Conservation (phyloP, 164 flowering plant genomes). For the Echeveria elegans region DNA sequence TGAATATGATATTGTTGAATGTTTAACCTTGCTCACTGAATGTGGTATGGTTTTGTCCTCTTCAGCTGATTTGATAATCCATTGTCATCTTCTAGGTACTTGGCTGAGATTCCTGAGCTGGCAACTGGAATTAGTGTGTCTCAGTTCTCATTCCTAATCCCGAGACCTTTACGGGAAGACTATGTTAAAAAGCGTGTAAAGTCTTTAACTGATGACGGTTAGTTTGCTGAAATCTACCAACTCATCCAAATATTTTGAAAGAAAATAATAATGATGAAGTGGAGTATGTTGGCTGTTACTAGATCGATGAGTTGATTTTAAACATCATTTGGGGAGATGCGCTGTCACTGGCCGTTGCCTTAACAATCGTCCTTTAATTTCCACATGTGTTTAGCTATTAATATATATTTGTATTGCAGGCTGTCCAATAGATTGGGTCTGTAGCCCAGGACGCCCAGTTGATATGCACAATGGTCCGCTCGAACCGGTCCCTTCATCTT, state of each 20-base stretch:
- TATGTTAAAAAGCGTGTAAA: not conserved
- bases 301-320: too few relatives aligned
- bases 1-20: too few relatives aligned
- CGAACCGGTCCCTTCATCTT: not conserved
- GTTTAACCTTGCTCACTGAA: too few relatives aligned
- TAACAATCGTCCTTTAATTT: not conserved
- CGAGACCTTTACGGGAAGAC: not conserved
- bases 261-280: too few relatives aligned
- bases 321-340: too few relatives aligned
- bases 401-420: not conserved
- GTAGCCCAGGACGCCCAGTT: not conserved
- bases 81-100: not conserved
- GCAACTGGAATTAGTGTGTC: not conserved
- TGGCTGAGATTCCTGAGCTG: not conserved
- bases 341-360: too few relatives aligned
- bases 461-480: not conserved
- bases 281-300: not conserved
- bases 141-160: not conserved
- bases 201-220: not conserved
- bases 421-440: not conserved
- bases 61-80: not conserved
- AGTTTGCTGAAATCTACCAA: not conserved
- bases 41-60: not conserved
- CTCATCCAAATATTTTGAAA: not conserved
- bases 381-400: not conserved